Evolutionary conservation across 2,329 filamentous ascomycete species (phyloP), one percentile per base, ranked within the genome.

Genomic region (Alternaria arbusti): DNA sequence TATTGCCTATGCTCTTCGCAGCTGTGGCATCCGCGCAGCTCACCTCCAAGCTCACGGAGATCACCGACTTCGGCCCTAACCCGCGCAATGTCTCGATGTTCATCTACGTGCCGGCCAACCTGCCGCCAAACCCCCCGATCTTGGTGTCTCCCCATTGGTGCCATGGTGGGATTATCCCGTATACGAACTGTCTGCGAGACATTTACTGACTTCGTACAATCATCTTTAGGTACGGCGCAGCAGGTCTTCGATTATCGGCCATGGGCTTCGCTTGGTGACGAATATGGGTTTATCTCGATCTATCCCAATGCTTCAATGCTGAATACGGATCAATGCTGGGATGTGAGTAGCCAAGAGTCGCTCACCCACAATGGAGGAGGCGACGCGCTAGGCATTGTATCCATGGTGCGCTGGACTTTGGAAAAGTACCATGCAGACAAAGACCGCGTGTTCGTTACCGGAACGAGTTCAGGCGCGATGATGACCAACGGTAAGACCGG

Each of bases 401-500:
- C 70, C 4, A 74, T 78, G 73, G 76, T 78, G 1, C 69, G 66
- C 4, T 76, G 71, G 68, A 65, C 74, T 8, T 55, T 78, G 12
- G 55, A 74, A 26, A 74, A 76, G 49, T 78, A 78, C 36, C 46
- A 61, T 3, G 75, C 64, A 5, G 75, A 79, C 47, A 66, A 67
- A 28, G 66, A 73, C 26, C 70, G 76, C 8, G 74, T 79, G 1
- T 79, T 79, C 43, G 76, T 78, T 5, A 74, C 72, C 0, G 76
- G 76, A 9, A 79, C 75, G 3, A 78, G 74, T 47, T 78, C 74
- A 6, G 76, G 76, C 6, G 76, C 76, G 0, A 79, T 79, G 76
- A 78, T 79, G 76, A 78, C 76, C 3, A 75, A 77, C 25, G 36
- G 36, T 40, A 40, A 40, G 36, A 1, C 36, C 2, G 15, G 36